These are phyloP conservation scores for Globisporangium megalacanthum DNA, from an alignment of 352 stramenopile species.

Conservation along the genomic window DNA sequence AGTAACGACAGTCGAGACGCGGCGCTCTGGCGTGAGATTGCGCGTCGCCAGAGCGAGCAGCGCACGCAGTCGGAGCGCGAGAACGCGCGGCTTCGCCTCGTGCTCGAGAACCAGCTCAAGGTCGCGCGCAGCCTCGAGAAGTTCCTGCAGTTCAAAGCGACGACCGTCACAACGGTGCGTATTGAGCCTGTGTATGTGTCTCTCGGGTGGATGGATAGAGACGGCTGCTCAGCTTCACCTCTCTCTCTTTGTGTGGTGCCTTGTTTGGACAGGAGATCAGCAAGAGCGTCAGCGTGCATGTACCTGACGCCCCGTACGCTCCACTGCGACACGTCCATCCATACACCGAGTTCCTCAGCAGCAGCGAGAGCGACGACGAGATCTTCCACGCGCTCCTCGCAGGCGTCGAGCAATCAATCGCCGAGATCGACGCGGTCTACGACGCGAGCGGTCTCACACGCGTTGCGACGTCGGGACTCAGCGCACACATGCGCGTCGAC, in stretches of 20 bases:
- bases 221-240: not conserved
- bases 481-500: constrained; percentile 8
- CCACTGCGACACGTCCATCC: too few species aligned
- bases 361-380: not conserved
- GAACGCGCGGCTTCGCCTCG: not conserved
- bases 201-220: too few species aligned
- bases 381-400: not conserved
- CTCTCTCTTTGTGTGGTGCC: not conserved
- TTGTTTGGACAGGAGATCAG: not conserved
- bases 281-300: not conserved
- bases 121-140: not conserved
- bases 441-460: constrained; percentile 6
- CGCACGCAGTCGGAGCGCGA: not conserved
- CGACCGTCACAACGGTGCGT: not conserved
- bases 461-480: not conserved
- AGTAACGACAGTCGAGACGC: not conserved
- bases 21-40: not conserved
- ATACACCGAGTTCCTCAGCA: not conserved
- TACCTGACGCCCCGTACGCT: too few species aligned
- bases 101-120: constrained; percentile 1
- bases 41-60: not conserved
- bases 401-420: not conserved
- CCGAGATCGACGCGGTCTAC: not conserved
- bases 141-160: not conserved
- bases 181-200: too few species aligned